These are phyloP conservation scores for Lentinus brumalis DNA, from an alignment of 768 basidiomycete species.

Conservation along the genomic window DNA sequence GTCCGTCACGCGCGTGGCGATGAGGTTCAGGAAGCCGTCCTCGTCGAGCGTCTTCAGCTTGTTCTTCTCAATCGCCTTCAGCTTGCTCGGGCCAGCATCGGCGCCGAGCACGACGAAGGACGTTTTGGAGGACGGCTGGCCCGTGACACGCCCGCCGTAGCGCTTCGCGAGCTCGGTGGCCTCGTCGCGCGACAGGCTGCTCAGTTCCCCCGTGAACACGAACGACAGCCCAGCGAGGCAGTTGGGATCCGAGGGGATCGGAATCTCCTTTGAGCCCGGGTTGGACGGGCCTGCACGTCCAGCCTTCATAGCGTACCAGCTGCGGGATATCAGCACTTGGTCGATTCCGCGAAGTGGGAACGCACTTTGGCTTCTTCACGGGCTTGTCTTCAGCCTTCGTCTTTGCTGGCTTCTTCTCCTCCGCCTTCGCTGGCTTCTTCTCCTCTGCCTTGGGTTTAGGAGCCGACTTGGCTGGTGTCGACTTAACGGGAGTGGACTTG, in stretches of 20 bases:
- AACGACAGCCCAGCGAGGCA: slow-evolving; percentile 86
- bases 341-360: neutral
- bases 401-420: slow-evolving; percentile 13
- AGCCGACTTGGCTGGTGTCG: neutral
- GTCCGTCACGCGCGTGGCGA: slow-evolving; percentile 59
- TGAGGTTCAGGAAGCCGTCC: slow-evolving; percentile 84
- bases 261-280: slow-evolving; percentile 60
- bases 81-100: slow-evolving; percentile 85
- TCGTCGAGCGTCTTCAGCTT: slow-evolving; percentile 76
- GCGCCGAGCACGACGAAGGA: slow-evolving; percentile 87
- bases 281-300: slow-evolving; percentile 53
- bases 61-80: slow-evolving; percentile 85
- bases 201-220: slow-evolving; percentile 95
- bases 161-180: slow-evolving; percentile 88
- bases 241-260: slow-evolving; percentile 73
- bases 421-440: slow-evolving; percentile 15
- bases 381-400: slow-evolving; percentile 15
- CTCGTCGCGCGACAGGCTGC: slow-evolving; percentile 85
- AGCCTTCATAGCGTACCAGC: slow-evolving; percentile 60
- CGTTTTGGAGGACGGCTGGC: slow-evolving; percentile 88
- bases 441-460: slow-evolving; percentile 7
- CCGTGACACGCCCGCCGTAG: slow-evolving; percentile 82
- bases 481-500: slow-evolving; percentile 8
- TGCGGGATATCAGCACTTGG: slow-evolving; percentile 23
- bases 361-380: slow-evolving; percentile 24